Conservation (phyloP, 1,139 yeast species). For the Insectozyma bohioensis region DNA sequence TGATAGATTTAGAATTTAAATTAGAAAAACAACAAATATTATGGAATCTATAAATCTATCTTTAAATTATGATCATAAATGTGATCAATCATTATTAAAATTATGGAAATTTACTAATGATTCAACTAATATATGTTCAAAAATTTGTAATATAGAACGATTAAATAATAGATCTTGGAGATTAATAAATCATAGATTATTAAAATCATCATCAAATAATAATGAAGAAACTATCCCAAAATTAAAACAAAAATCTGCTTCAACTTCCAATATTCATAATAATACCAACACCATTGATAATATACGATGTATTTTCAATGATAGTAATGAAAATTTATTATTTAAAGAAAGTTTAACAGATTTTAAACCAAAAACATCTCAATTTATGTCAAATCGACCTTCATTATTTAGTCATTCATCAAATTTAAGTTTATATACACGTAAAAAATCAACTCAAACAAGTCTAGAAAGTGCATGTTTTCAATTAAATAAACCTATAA, state of each 20-base stretch:
- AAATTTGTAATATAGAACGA: slow-evolving; percentile 17
- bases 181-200: slow-evolving; percentile 17
- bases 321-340: slow-evolving; percentile 8
- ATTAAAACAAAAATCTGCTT: slow-evolving; percentile 1
- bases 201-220: slow-evolving; percentile 2
- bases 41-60: too few species aligned
- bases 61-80: slow-evolving; percentile 12
- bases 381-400: slow-evolving; percentile 15
- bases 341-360: slow-evolving; percentile 13
- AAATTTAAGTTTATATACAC: slow-evolving; percentile 11
- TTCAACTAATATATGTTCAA: slow-evolving; percentile 7
- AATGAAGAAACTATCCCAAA: background rate
- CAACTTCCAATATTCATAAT: slow-evolving; percentile 2
- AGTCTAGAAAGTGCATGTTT: slow-evolving; percentile 14
- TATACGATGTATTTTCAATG: background rate
- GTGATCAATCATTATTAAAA: slow-evolving; percentile 17
- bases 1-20: too few species aligned
- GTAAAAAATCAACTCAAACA: slow-evolving; percentile 11
- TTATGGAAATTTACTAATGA: slow-evolving; percentile 22
- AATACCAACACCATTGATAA: background rate
- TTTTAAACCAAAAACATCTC: slow-evolving; percentile 15
- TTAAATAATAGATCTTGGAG: slow-evolving; percentile 31
- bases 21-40: too few species aligned
- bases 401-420: slow-evolving; percentile 15
- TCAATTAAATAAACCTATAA: background rate